Percentiles rank a stretch among this genome's conserved stretches.
Conservation (phyloP, 2,329 filamentous ascomycete species). For the Epichloe bromicola region DNA sequence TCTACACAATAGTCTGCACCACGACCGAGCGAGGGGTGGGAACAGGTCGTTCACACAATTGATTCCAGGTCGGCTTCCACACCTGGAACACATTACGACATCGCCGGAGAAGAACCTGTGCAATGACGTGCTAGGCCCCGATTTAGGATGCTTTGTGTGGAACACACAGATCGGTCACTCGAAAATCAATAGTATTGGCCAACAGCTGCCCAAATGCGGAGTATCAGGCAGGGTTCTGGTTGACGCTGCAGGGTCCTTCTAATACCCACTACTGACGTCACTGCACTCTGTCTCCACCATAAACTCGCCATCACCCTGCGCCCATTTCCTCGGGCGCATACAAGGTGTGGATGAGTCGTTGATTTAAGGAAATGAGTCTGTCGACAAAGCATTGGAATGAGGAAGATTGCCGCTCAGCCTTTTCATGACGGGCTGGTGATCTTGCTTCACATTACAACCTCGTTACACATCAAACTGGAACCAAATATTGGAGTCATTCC, state of each 20-base stretch:
- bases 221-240: slow-evolving; percentile 1
- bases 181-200: background rate
- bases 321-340: background rate
- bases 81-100: background rate
- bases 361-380: no score
- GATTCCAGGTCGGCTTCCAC: background rate
- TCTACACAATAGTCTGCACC: no score
- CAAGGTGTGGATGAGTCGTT: background rate
- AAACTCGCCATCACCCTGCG: slow-evolving; percentile 14
- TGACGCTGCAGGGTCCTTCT: slow-evolving; percentile 5
- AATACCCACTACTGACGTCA: slow-evolving; percentile 17
- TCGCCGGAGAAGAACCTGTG: background rate
- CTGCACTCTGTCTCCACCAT: slow-evolving; percentile 5
- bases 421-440: background rate
- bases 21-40: no score
- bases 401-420: background rate
- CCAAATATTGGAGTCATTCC: no score
- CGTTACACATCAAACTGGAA: no score
- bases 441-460: background rate
- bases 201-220: background rate
- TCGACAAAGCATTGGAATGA: no score
- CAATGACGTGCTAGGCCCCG: slow-evolving; percentile 3
- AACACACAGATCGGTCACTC: slow-evolving; percentile 1
- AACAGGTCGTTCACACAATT: no score
- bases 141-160: background rate